These are phyloP conservation scores for Solanum chilense DNA, from an alignment of 257 asterid species.

Conservation along the genomic window DNA sequence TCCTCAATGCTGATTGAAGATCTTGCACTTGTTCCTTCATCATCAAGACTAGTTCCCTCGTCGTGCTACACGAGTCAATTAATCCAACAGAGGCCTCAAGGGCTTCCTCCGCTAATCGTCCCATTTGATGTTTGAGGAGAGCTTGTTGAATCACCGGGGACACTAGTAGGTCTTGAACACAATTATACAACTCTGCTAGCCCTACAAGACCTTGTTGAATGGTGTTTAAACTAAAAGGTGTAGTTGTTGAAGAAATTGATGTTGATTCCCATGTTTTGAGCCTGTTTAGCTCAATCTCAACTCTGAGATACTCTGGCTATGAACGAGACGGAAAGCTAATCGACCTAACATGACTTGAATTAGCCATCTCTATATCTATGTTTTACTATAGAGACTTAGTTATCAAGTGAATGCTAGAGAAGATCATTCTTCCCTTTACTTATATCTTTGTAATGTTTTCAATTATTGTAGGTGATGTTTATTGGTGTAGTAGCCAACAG, in stretches of 20 bases:
- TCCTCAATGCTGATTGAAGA: too few species aligned
- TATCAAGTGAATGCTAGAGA: not conserved
- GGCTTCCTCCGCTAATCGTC: constrained; percentile 16
- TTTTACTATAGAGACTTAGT: not conserved
- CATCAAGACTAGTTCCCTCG: constrained; percentile 24
- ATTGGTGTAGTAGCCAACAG: not conserved
- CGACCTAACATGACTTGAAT: constrained; percentile 40
- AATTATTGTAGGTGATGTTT: not conserved
- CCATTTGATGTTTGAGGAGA: constrained; percentile 1
- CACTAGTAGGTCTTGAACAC: constrained; percentile 16
- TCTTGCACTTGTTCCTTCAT: constrained; percentile 33
- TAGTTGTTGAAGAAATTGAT: not conserved
- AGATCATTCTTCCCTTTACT: not conserved
- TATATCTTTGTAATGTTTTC: not conserved
- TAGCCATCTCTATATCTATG: constrained; percentile 35
- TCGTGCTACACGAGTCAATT: constrained; percentile 33
- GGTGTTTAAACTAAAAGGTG: constrained; percentile 8
- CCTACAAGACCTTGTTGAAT: constrained; percentile 25
- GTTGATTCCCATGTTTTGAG: constrained; percentile 13
- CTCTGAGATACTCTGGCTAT: constrained; percentile 19
- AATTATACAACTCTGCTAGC: constrained; percentile 35
- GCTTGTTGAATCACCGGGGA: constrained; percentile 7
- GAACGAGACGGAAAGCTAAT: constrained; percentile 48
- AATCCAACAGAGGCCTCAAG: constrained; percentile 19
- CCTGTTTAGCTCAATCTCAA: not conserved